These are phyloP conservation scores for Colletotrichum tanaceti DNA, from an alignment of 2,329 filamentous ascomycete genomes.

Conservation along the genomic window DNA sequence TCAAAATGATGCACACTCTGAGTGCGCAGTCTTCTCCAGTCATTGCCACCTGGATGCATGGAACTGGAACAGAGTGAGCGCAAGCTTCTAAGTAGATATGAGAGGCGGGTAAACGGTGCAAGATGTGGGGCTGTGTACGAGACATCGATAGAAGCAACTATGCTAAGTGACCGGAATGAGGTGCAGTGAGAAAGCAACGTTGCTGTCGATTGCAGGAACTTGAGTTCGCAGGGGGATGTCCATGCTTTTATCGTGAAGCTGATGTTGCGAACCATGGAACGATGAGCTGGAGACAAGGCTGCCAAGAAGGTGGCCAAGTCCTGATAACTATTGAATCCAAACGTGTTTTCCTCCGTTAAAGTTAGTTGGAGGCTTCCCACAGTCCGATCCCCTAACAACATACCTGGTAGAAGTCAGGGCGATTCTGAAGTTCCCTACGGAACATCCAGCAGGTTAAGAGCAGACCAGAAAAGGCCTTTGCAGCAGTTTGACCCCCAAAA, in stretches of 20 bases:
- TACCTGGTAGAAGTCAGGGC: conserved; percentile 19
- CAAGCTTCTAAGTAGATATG: no score
- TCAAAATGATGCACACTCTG: neutral
- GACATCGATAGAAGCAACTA: neutral
- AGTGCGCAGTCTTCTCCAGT: conserved; percentile 7
- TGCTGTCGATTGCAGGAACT: neutral
- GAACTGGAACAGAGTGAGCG: no score
- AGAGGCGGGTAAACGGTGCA: no score
- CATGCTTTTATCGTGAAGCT: neutral
- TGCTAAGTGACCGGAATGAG: neutral
- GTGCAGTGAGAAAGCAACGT: conserved; percentile 20
- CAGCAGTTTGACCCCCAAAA: neutral
- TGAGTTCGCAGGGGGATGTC: neutral
- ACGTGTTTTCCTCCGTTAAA: conserved; percentile 1
- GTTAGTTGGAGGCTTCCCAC: neutral
- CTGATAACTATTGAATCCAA: neutral
- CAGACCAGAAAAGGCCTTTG: conserved; percentile 8
- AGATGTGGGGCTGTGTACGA: no score
- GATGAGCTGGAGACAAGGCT: conserved; percentile 18
- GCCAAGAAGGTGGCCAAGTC: conserved; percentile 4
- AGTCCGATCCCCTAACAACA: no score
- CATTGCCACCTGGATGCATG: neutral
- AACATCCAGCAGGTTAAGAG: conserved; percentile 12
- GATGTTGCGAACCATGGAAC: conserved; percentile 4
- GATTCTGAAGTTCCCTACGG: neutral